Conservation (phyloP, 768 basidiomycete species). For the Pholiota conissans region DNA sequence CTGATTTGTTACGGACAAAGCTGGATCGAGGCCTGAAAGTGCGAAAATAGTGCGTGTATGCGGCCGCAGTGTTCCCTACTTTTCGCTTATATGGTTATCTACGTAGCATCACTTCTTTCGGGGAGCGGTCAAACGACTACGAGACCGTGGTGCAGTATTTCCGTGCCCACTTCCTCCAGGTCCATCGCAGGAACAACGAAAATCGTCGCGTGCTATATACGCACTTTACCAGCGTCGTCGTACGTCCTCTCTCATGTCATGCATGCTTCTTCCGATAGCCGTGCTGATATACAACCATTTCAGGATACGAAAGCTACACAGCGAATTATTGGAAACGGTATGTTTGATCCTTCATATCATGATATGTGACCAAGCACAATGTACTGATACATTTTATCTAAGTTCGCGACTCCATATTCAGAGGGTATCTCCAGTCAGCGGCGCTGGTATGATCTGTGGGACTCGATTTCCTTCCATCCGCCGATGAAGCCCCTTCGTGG, state of each 20-base stretch:
- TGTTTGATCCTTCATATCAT: slow-evolving; percentile 20
- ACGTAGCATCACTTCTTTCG: slow-evolving; percentile 75
- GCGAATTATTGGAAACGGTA: slow-evolving; percentile 80
- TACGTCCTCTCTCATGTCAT: slow-evolving; percentile 32
- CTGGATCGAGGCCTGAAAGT: slow-evolving; percentile 69
- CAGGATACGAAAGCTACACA: slow-evolving; percentile 86
- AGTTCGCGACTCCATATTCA: slow-evolving; percentile 78
- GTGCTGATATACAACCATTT: slow-evolving; percentile 2
- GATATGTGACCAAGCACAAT: neutral
- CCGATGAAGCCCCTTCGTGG: slow-evolving; percentile 3
- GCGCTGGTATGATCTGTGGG: slow-evolving; percentile 52
- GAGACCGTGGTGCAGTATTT: slow-evolving; percentile 85
- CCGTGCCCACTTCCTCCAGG: slow-evolving; percentile 84
- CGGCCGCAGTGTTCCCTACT: slow-evolving; percentile 3
- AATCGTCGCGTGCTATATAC: slow-evolving; percentile 79
- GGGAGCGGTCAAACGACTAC: slow-evolving; percentile 78
- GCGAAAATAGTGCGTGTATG: slow-evolving; percentile 68
- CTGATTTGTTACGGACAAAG: slow-evolving; percentile 74
- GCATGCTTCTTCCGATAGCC: neutral
- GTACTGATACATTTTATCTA: slow-evolving; percentile 11
- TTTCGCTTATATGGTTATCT: slow-evolving; percentile 2
- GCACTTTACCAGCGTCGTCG: slow-evolving; percentile 81
- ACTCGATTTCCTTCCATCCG: neutral
- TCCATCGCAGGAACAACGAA: slow-evolving; percentile 77
- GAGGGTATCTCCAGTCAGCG: slow-evolving; percentile 72